These are phyloP conservation scores for Chionographis japonica DNA, from an alignment of 106 monocot genomes.

Conservation along the genomic window DNA sequence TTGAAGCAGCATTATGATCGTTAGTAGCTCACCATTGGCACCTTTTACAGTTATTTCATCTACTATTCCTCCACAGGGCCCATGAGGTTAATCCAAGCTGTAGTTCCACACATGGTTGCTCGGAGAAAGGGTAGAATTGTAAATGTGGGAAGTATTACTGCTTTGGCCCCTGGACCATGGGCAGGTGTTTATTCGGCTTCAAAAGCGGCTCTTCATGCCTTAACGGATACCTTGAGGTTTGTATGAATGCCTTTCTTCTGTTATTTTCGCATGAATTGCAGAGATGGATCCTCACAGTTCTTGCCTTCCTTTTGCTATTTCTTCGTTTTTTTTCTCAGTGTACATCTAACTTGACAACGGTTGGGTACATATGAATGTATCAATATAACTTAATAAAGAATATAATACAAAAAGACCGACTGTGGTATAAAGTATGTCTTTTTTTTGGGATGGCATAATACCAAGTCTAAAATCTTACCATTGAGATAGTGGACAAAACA, in stretches of 20 bases:
- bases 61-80: conserved; percentile 37
- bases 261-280: not conserved
- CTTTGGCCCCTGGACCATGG: conserved; percentile 92
- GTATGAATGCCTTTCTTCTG: not conserved
- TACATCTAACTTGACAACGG: no score
- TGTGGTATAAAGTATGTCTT: no score
- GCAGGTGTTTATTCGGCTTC: conserved; percentile 83
- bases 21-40: no score
- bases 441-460: no score
- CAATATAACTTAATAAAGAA: no score
- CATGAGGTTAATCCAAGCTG: conserved; percentile 68
- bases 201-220: conserved; percentile 78
- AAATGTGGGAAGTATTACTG: conserved; percentile 85
- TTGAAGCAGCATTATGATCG: not conserved
- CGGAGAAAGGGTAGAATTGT: conserved; percentile 80
- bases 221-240: conserved; percentile 82
- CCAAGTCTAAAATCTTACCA: no score
- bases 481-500: no score
- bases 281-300: not conserved
- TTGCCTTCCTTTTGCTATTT: not conserved
- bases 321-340: not conserved
- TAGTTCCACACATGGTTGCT: conserved; percentile 72
- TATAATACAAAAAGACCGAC: no score
- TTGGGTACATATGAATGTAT: no score
- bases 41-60: not conserved